Evolutionary conservation across 805 yeast genomes (phyloP).

Genomic region (Pichia nanzhaoensis): DNA sequence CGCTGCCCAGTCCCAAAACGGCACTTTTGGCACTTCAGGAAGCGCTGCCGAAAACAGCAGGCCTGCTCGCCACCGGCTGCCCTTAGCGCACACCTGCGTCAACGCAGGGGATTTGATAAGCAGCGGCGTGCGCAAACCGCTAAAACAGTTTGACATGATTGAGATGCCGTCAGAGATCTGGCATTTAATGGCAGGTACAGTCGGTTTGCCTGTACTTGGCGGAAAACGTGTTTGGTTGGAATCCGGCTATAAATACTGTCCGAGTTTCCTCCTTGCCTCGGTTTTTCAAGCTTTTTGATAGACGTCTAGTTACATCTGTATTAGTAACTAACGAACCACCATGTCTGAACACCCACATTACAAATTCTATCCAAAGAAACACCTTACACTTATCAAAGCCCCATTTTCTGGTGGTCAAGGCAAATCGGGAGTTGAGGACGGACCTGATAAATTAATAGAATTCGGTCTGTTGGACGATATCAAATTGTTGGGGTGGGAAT

Average conservation of each 20-base stretch:
- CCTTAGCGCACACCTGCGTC: too few relatives aligned
- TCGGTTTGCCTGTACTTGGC: slow-evolving; percentile 6
- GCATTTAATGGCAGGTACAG: slow-evolving; percentile 3
- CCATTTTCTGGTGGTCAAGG: slow-evolving; percentile 97
- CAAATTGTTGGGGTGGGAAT: slow-evolving; percentile 66
- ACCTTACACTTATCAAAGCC: slow-evolving; percentile 70
- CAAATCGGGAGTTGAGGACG: slow-evolving; percentile 87
- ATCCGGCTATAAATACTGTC: background rate
- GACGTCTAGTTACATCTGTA: too few relatives aligned
- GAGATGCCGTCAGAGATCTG: background rate
- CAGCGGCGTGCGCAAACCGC: too few relatives aligned
- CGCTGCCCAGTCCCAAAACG: too few relatives aligned
- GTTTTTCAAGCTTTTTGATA: too few relatives aligned
- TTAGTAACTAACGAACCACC: background rate
- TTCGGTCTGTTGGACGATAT: slow-evolving; percentile 64
- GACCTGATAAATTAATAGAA: slow-evolving; percentile 75
- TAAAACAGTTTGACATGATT: background rate
- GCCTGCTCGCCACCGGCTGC: too few relatives aligned
- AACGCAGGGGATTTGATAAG: too few relatives aligned
- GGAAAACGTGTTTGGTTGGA: background rate
- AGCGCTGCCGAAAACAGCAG: too few relatives aligned
- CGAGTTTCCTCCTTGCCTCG: background rate
- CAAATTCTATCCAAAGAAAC: slow-evolving; percentile 48
- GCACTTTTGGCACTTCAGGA: too few relatives aligned
- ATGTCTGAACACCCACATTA: slow-evolving; percentile 28